These are phyloP conservation scores for Paraphaeosphaeria sporulosa DNA, from an alignment of 2,329 filamentous ascomycete species.

Conservation along the genomic window DNA sequence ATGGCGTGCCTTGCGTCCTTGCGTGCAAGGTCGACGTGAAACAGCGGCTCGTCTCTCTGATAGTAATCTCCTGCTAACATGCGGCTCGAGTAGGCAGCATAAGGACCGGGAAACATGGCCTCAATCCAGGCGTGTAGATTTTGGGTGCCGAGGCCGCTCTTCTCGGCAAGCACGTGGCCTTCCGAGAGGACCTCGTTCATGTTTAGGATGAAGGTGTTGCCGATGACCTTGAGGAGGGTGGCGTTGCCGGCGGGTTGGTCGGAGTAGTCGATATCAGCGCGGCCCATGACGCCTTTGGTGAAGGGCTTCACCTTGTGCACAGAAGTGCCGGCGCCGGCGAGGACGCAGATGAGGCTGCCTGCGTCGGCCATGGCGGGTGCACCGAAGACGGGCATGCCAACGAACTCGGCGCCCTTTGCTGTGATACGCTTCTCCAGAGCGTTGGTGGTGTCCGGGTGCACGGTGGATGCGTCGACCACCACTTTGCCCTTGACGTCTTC, in stretches of 20 bases:
- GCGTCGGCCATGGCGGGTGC: conserved; percentile 74
- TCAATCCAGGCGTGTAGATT: conserved; percentile 76
- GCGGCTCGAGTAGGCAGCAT: conserved; percentile 75
- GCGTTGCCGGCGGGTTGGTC: conserved; percentile 74
- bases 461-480: conserved; percentile 86
- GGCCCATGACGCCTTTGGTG: conserved; percentile 75
- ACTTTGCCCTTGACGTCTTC: conserved; percentile 72
- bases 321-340: conserved; percentile 68
- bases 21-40: conserved; percentile 79
- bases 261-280: conserved; percentile 73
- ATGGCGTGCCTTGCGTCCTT: conserved; percentile 83
- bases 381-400: conserved; percentile 78
- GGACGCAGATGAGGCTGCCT: conserved; percentile 75
- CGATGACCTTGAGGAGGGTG: conserved; percentile 78
- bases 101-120: conserved; percentile 76
- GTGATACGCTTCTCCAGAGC: conserved; percentile 66
- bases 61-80: conserved; percentile 81
- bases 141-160: conserved; percentile 75
- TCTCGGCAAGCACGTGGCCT: conserved; percentile 80
- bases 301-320: conserved; percentile 73
- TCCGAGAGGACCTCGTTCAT: conserved; percentile 83
- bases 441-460: conserved; percentile 83
- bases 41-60: conserved; percentile 78
- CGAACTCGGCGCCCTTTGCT: conserved; percentile 72
- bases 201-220: conserved; percentile 85